Percentiles rank a stretch among this genome's conserved stretches.
Conservation (phyloP, 768 basidiomycete species). For the Mycena galericulata region DNA sequence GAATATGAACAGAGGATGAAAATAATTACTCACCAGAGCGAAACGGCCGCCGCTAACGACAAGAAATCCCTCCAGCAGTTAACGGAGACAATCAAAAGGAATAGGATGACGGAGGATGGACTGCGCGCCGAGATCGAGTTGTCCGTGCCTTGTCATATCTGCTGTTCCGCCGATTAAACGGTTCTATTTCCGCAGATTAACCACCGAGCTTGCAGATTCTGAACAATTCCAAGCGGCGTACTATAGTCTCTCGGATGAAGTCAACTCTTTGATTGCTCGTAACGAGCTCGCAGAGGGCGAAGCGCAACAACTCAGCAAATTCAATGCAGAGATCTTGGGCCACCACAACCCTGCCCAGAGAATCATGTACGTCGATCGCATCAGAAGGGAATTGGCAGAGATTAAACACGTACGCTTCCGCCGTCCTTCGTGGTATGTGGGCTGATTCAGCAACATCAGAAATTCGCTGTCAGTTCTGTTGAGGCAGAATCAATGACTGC, state of each 20-base stretch:
- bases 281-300: slow-evolving; percentile 88
- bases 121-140: slow-evolving; percentile 75
- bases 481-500: slow-evolving; percentile 61
- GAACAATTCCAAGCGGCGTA: slow-evolving; percentile 82
- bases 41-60: slow-evolving; percentile 57
- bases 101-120: slow-evolving; percentile 73
- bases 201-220: slow-evolving; percentile 66
- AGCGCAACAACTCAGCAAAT: slow-evolving; percentile 75
- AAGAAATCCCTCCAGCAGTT: slow-evolving; percentile 61
- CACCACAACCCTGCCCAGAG: slow-evolving; percentile 89
- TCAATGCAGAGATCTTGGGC: slow-evolving; percentile 88
- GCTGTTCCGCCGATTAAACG: neutral
- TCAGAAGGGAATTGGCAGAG: slow-evolving; percentile 84
- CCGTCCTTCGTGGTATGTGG: neutral
- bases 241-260: slow-evolving; percentile 69
- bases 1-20: slow-evolving; percentile 43
- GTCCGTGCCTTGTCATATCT: slow-evolving; percentile 55
- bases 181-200: slow-evolving; percentile 44
- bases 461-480: slow-evolving; percentile 58
- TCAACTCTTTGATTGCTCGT: slow-evolving; percentile 71
- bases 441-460: slow-evolving; percentile 55
- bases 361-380: slow-evolving; percentile 88
- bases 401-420: slow-evolving; percentile 75
- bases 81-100: slow-evolving; percentile 62
- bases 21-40: slow-evolving; percentile 48